Evolutionary conservation across 805 yeast genomes (phyloP), one percentile per base, ranked within the genome.

Genomic region (Danielozyma ontarioensis): DNA sequence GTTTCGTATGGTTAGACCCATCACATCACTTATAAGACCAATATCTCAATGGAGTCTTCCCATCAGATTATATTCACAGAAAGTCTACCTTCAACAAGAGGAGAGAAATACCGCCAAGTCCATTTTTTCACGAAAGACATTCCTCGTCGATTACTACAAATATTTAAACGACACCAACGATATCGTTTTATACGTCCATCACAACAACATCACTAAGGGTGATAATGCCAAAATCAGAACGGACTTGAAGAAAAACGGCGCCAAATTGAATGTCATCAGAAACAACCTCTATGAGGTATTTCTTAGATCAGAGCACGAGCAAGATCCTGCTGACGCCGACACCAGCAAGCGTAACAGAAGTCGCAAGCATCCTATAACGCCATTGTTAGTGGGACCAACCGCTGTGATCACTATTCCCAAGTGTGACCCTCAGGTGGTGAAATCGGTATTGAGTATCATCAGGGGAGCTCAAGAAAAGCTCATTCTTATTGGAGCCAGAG

Each of bases 321-420:
- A 57, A 2, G 95, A 89, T 54, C 97, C 97, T 2, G 81, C 95
- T 26, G 66, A 74, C 37, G 55, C 56, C 31, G 75, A 68, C 26
- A 80, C 83, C 13, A 52, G 69, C 33, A 39, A 52, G 22, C 64
- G 57, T 42, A 68, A 70, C 45, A 64, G 61, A 35, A 57, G 61
- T 23, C 61, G 62, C 5, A 53, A 56, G 17, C 95, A 86, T 56
- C 95, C 95, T 12, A 60, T 90, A 45, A 55, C 72, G 17, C 77
- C 80, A 7, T 65, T 88, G 34, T 70, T 93, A 38, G 64, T 64
- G 39, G 97, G 97, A 6, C 96, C 97, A 16, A 81, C 95, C 2
- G 94, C 94, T 1, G 70, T 84, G 7, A 76, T 90, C 36, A 57
- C 83, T 14, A 72, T 87, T 39, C 75, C 75, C 28, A 76, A 72